Percentiles rank a stretch among this genome's conserved stretches.
Conservation (phyloP, 2,329 filamentous ascomycete species). For the Ophiostoma sp. region DNA sequence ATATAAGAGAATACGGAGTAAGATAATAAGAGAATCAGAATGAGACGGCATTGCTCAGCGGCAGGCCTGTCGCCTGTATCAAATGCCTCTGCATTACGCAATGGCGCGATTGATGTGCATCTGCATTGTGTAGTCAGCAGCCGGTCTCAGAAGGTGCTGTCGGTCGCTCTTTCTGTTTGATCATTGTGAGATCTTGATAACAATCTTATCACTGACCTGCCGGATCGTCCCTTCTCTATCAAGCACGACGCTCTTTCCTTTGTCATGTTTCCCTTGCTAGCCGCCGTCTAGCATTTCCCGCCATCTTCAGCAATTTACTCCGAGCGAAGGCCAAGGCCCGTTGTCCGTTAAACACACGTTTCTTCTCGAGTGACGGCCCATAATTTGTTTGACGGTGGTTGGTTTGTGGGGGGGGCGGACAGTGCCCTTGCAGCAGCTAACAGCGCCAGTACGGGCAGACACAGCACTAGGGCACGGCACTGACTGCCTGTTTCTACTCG, state of each 20-base stretch:
- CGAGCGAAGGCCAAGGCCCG: neutral
- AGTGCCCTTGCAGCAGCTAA: neutral
- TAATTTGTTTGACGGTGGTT: conserved; percentile 4
- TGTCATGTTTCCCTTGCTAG: neutral
- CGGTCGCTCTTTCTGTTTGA: neutral
- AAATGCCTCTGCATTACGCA: neutral
- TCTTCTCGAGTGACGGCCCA: neutral
- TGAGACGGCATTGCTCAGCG: too few relatives aligned
- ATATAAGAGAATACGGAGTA: neutral
- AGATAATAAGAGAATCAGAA: neutral
- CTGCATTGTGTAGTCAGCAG: too few relatives aligned
- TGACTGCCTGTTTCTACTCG: too few relatives aligned
- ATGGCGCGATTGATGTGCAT: neutral
- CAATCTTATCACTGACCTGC: neutral
- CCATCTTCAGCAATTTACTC: conserved; percentile 1
- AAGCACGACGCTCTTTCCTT: neutral
- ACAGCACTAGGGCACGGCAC: neutral
- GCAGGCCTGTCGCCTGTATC: too few relatives aligned
- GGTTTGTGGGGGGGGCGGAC: neutral
- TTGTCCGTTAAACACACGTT: conserved; percentile 6
- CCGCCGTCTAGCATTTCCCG: neutral
- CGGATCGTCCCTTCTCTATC: conserved; percentile 2
- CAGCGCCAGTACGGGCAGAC: neutral
- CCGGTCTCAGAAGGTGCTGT: too few relatives aligned
- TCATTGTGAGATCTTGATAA: neutral